Evolutionary conservation across 2,329 filamentous ascomycete genomes (phyloP).

Genomic region (Clonostachys rhizophaga): DNA sequence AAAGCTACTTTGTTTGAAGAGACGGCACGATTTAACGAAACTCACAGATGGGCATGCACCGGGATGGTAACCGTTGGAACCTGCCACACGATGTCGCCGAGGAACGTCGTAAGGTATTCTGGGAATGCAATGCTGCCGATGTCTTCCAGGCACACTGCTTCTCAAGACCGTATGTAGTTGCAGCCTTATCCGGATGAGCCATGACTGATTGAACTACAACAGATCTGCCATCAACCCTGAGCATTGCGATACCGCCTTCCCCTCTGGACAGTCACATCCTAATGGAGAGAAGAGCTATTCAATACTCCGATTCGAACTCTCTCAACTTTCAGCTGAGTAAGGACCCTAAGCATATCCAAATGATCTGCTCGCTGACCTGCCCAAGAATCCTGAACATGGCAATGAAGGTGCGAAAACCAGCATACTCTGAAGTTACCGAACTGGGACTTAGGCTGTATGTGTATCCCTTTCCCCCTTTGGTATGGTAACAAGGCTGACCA

Average conservation of each 20-base stretch:
- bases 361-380: not conserved
- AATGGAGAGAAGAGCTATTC: not conserved
- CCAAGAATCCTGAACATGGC: not conserved
- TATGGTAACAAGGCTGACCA: not conserved
- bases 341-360: not conserved
- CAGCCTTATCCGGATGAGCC: not conserved
- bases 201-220: not conserved
- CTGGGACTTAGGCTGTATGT: not conserved
- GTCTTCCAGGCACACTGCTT: not conserved
- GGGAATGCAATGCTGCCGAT: not conserved
- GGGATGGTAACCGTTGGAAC: not conserved
- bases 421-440: not conserved
- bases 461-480: not conserved
- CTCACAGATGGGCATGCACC: not conserved
- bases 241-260: not conserved
- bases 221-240: not conserved
- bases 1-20: too few relatives aligned
- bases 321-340: not conserved
- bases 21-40: not conserved
- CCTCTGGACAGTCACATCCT: not conserved
- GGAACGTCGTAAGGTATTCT: not conserved
- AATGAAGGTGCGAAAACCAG: not conserved
- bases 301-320: not conserved
- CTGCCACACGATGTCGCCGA: not conserved
- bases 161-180: not conserved